Evolutionary conservation across 2,329 filamentous ascomycete genomes (phyloP).

Genomic region (Colletotrichum sp.): DNA sequence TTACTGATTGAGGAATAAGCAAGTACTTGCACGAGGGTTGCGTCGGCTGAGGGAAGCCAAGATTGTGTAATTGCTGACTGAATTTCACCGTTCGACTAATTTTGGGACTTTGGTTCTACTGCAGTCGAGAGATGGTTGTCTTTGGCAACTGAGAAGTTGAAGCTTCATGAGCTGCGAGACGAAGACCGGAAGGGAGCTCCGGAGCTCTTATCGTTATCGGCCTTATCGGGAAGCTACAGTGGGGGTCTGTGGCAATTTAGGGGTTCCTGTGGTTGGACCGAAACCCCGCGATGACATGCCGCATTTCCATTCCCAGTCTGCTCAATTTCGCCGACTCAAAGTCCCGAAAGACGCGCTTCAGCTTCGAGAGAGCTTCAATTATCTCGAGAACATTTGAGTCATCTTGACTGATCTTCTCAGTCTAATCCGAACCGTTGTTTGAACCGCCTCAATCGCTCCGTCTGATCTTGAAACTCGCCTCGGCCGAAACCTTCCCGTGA

Average conservation of each 20-base stretch:
- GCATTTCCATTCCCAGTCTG: neutral
- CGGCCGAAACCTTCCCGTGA: neutral
- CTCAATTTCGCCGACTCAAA: neutral
- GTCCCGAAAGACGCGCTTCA: neutral
- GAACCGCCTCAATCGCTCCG: neutral
- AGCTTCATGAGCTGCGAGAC: neutral
- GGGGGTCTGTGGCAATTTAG: neutral
- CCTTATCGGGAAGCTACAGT: neutral
- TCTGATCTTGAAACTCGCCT: constrained; percentile 6
- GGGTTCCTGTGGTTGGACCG: neutral
- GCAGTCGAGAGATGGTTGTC: neutral
- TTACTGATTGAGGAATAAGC: neutral
- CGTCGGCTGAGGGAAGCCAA: neutral
- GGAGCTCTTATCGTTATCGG: neutral
- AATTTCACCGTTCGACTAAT: neutral
- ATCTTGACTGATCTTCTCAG: neutral
- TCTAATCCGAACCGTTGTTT: neutral
- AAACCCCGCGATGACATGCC: constrained; percentile 1
- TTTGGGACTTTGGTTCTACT: neutral
- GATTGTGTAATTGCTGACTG: neutral
- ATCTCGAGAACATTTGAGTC: neutral
- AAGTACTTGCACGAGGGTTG: neutral
- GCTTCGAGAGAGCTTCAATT: neutral
- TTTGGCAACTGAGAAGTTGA: neutral
- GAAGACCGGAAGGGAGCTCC: neutral